phyloP scores from a whole-genome alignment of 176 grass and related monocot species.

The Cocos nucifera region DNA sequence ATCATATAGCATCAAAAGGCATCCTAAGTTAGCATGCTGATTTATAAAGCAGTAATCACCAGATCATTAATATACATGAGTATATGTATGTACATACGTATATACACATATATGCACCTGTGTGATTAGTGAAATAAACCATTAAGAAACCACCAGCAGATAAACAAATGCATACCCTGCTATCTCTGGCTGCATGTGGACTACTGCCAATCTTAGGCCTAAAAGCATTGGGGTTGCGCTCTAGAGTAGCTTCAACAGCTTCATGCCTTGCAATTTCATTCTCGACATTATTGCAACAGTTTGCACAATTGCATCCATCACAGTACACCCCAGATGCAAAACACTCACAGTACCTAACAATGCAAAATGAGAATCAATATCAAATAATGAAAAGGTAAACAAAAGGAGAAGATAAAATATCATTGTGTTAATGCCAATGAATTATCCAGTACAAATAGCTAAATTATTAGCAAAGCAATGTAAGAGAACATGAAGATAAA shows the following conservation, averaged over 20 bases:
- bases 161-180: constrained; percentile 57
- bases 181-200: constrained; percentile 52
- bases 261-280: constrained; percentile 79
- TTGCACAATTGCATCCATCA: constrained; percentile 92
- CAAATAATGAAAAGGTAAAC: background rate
- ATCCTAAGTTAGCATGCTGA: too few species aligned
- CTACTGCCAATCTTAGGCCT: constrained; percentile 95
- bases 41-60: too few species aligned
- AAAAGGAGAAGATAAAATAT: background rate
- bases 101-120: too few species aligned
- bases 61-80: too few species aligned
- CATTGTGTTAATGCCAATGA: too few species aligned
- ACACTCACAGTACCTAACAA: constrained; percentile 85
- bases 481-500: too few species aligned
- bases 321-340: constrained; percentile 84
- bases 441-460: too few species aligned
- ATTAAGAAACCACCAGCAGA: background rate
- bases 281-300: constrained; percentile 88
- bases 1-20: too few species aligned
- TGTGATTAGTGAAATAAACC: too few species aligned
- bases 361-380: constrained; percentile 8
- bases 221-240: constrained; percentile 91
- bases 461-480: too few species aligned
- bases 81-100: too few species aligned
- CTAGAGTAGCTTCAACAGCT: constrained; percentile 78